Evolutionary conservation across 2,329 filamentous ascomycete genomes (phyloP), one percentile per base, ranked within the genome.

Genomic region (Leptodontidium sp.): DNA sequence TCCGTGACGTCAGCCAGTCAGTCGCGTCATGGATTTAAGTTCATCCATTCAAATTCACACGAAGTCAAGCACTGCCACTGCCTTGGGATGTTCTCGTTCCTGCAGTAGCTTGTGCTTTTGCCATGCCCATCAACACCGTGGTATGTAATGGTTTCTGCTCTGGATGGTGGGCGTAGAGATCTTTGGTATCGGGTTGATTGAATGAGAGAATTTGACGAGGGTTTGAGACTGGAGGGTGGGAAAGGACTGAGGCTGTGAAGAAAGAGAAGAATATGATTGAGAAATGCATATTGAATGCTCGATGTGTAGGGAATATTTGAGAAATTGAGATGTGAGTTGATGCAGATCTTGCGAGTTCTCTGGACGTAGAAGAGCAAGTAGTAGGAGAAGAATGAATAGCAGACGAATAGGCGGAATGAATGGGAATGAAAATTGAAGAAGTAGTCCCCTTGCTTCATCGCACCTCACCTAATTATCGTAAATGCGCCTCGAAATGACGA

Each of bases 221-320:
- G 64, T 72, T 62, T 12, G 71, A 71, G 24, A 74, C 69, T 5
- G 64, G 59, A n/a, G 72, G 72, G 45, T 72, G 72, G 3, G 66
- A 64, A 32, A 63, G 15, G 2, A 62, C 66, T 38, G 50, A 50
- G 12, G 45, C 52, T 57, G 61, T 24, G 26, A 66, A 52, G 21
- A 65, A 29, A 26, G 53, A 57, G 7, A 55, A 12, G 29, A 65
- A 7, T 2, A 68, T n/a, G 24, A 49, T 52, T 21, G 64, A 50
- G 15, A 61, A 49, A n/a, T 67, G 66, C 66, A 71, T 68, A 4
- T 21, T 68, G 3, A 50, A 8, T 14, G 6, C 7, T 57, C 17
- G 17, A 29, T 45, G 15, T 21, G 24, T 14, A 7, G 32, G 21
- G 11, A 29, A 50, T 50, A 50, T 4, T 47, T 58, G 49, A 43